Percentiles rank a stretch among this genome's conserved stretches.
phyloP scores from a whole-genome alignment of 1,284 basidiomycete species.

The Takashimella koratensis region DNA sequence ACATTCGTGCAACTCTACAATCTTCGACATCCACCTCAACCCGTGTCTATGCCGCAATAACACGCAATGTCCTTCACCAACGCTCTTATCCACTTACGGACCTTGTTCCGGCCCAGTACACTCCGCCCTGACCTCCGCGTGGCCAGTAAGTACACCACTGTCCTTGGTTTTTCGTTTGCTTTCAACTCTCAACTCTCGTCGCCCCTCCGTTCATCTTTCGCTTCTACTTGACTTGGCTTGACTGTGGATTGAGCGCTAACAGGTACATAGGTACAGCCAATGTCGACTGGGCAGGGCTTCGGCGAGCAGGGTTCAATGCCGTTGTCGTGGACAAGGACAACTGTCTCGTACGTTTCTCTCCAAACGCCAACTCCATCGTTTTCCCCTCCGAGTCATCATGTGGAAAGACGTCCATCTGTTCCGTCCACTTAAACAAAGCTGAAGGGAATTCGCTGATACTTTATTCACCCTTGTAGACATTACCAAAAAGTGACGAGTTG shows the following conservation, averaged over 20 bases:
- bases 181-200: no score
- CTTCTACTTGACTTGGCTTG: not conserved
- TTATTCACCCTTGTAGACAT: conserved; percentile 56
- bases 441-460: not conserved
- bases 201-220: not conserved
- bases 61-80: not conserved
- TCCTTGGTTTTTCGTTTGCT: no score
- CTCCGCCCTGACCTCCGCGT: not conserved
- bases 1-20: no score
- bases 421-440: no score
- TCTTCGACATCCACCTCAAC: no score
- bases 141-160: not conserved
- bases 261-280: conserved; percentile 75
- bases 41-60: no score
- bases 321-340: conserved; percentile 98
- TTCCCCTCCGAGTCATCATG: no score
- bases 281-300: conserved; percentile 76
- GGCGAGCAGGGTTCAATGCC: conserved; percentile 73
- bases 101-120: not conserved
- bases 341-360: conserved; percentile 64
- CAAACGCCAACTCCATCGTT: no score
- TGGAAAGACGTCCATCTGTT: no score
- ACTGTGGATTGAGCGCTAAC: not conserved
- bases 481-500: conserved; percentile 67
- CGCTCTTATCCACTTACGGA: not conserved